Evolutionary conservation across 306 rosid genomes (phyloP), one percentile per base, ranked within the genome.

Genomic region (Cicer judaicum): DNA sequence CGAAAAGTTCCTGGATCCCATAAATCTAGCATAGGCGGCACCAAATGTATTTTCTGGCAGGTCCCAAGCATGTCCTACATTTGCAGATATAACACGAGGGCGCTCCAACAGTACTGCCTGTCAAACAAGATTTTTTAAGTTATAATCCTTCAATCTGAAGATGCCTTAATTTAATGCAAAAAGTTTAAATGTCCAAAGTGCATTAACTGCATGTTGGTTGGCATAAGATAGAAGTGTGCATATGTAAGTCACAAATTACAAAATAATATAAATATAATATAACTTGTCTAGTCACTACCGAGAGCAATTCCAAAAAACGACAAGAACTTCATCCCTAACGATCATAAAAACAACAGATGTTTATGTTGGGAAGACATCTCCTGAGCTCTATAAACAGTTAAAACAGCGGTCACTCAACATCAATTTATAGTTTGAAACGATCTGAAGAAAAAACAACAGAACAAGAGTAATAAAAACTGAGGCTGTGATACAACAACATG

Each of bases 1-100:
- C 4, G 98, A 92, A 60, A 95, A 95, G 84, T 90, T 95, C 80
- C 99, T 82, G 5, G 98, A 90, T 75, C 98, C 99, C 98, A 95
- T 92, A 84, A 92, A 95, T 71, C 82, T 88, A 65, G 99, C 98
- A 85, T 92, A 92, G 68, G 97, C 90, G 39, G 91, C 96, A 55
- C 98, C 98, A 29, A 90, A 94, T 60, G 99, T 90, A 82, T 89
- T 92, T 42, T 47, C 77, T 8, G 91, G 97, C 15, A 94, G 75
- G 74, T 93, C 96, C 95, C 96, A 89, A 8, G 93, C 96, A 83
- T 92, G 91, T 56, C 93, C 90, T 63, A 93, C 95, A 5, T 93
- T 68, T 46, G 87, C 79, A 57, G 90, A 90, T 74, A 90, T 18
- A 40, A 93, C 93, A 40, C 91, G 91, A 44, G 98, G 96, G 54